phyloP scores from a whole-genome alignment of 192 early-diverging fungal genomes.

The Allomyces arbusculus region DNA sequence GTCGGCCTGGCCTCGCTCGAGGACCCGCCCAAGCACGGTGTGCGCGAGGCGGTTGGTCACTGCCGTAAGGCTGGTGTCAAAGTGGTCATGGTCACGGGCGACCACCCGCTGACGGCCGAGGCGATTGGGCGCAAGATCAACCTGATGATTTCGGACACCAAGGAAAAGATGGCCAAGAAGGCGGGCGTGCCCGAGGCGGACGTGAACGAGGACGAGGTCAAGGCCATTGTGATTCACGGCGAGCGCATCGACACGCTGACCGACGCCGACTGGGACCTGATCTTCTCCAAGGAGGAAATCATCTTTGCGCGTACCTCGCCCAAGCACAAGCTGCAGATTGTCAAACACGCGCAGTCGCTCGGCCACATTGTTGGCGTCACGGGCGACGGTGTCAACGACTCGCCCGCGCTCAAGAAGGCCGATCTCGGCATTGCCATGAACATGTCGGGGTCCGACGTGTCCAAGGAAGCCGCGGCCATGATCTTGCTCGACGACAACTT shows the following conservation, averaged over 20 bases:
- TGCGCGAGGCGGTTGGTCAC: constrained; percentile 89
- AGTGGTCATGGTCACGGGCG: constrained; percentile 98
- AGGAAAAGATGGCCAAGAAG: constrained; percentile 48
- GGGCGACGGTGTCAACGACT: constrained; percentile 93
- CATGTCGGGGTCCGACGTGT: constrained; percentile 79
- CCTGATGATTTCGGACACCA: constrained; percentile 74
- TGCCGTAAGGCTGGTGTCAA: constrained; percentile 83
- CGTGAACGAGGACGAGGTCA: constrained; percentile 59
- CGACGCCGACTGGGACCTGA: constrained; percentile 73
- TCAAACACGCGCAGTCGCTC: constrained; percentile 66
- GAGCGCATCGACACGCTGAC: constrained; percentile 62
- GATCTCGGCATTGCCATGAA: constrained; percentile 98
- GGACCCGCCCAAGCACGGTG: constrained; percentile 94
- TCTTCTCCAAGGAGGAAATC: constrained; percentile 87
- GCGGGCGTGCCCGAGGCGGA: constrained; percentile 32
- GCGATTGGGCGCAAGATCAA: constrained; percentile 94
- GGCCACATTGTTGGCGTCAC: constrained; percentile 98
- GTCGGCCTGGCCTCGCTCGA: constrained; percentile 78
- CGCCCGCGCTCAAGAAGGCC: constrained; percentile 87
- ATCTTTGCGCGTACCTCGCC: constrained; percentile 94
- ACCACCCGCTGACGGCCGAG: constrained; percentile 87
- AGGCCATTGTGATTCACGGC: constrained; percentile 82
- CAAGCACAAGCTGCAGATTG: constrained; percentile 92
- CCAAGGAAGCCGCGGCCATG: constrained; percentile 93
- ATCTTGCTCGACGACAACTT: constrained; percentile 97